These are phyloP conservation scores for Diplodia corticola DNA, from an alignment of 2,329 filamentous ascomycete species.

Conservation along the genomic window DNA sequence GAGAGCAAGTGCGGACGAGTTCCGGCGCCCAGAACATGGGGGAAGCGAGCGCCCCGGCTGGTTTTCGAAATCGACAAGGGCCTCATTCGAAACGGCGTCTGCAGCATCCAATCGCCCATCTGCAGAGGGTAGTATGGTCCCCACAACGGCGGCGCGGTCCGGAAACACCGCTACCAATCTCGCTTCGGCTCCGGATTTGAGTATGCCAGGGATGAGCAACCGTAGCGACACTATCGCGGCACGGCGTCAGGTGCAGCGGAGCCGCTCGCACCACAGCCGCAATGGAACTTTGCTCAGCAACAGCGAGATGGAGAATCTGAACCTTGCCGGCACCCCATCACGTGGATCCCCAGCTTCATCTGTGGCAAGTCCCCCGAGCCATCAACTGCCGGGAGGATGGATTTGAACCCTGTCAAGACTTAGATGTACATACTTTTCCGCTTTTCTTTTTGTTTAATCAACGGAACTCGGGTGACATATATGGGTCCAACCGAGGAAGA, in stretches of 20 bases:
- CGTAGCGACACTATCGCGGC: background rate
- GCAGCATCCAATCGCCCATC: slow-evolving; percentile 1
- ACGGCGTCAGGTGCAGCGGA: background rate
- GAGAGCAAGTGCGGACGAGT: background rate
- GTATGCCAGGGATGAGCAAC: background rate
- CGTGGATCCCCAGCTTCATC: background rate
- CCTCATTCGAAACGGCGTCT: background rate
- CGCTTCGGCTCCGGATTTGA: slow-evolving; percentile 2
- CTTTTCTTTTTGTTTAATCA: background rate
- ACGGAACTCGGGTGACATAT: background rate
- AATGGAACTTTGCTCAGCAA: slow-evolving; percentile 1
- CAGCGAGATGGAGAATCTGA: background rate
- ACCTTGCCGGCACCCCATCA: background rate
- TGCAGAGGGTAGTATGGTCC: background rate
- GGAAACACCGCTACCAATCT: background rate
- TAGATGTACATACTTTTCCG: background rate
- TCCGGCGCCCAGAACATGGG: background rate
- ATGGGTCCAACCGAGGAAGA: background rate
- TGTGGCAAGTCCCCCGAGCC: slow-evolving; percentile 1
- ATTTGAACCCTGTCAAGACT: background rate
- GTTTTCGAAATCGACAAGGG: background rate
- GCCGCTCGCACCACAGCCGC: background rate
- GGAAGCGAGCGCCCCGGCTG: background rate
- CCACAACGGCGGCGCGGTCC: slow-evolving; percentile 7
- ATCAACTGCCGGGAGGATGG: slow-evolving; percentile 1